Evolutionary conservation across 2,329 filamentous ascomycete genomes (phyloP).

Genomic region (Coniella lustricola): DNA sequence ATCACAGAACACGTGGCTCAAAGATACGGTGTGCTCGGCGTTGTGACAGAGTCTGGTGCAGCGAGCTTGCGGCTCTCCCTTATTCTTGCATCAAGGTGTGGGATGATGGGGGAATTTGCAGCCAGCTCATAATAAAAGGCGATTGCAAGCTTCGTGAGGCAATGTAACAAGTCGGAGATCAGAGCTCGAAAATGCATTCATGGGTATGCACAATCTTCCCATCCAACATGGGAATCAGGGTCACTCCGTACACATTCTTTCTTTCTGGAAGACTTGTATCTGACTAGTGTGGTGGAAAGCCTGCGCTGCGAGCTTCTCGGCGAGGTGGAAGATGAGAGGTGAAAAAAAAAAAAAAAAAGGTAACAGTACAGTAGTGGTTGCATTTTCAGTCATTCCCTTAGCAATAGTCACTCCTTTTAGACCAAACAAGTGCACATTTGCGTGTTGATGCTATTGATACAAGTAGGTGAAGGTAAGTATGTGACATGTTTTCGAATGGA

Average conservation of each 20-base stretch:
- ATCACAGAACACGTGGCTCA: too few relatives aligned
- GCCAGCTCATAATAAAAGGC: too few relatives aligned
- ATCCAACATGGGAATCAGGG: not conserved
- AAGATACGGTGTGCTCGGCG: too few relatives aligned
- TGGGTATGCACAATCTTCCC: not conserved
- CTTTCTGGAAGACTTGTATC: too few relatives aligned
- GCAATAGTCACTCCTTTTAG: conserved; percentile 4
- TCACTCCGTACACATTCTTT: not conserved
- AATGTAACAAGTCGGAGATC: not conserved
- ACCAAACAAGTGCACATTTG: not conserved
- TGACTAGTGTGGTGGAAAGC: too few relatives aligned
- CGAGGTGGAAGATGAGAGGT: not conserved
- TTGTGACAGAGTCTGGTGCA: too few relatives aligned
- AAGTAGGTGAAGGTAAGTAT: too few relatives aligned
- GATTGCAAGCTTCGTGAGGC: too few relatives aligned
- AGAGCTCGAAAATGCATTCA: not conserved
- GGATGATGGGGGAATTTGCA: not conserved
- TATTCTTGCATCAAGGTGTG: not conserved
- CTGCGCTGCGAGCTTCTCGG: too few relatives aligned
- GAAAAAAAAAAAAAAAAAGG: not conserved
- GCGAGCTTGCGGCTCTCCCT: too few relatives aligned
- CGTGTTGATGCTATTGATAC: too few relatives aligned
- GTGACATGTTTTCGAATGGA: too few relatives aligned
- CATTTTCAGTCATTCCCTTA: not conserved
- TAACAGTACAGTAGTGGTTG: not conserved